Conservation (phyloP, 352 stramenopile genomes). For the Phytopythium oedochilum region DNA sequence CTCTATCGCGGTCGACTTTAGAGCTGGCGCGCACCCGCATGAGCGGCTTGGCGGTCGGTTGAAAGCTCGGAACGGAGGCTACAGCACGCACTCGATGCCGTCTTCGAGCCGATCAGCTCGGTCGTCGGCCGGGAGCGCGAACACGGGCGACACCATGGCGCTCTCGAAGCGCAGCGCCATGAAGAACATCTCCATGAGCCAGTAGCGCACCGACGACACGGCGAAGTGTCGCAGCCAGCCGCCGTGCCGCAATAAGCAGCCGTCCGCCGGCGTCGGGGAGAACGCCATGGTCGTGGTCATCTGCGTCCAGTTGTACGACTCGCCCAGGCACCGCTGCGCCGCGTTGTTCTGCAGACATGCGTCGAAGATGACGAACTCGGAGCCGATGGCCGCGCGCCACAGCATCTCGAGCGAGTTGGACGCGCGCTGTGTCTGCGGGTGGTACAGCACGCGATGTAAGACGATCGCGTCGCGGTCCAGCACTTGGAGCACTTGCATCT, state of each 20-base stretch:
- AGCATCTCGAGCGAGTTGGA: constrained; percentile 44
- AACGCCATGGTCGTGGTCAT: constrained; percentile 43
- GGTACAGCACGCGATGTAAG: constrained; percentile 45
- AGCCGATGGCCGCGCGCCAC: constrained; percentile 29
- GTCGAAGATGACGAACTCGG: constrained; percentile 43
- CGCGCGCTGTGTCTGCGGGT: constrained; percentile 30
- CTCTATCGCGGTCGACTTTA: too few relatives aligned
- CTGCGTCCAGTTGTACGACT: constrained; percentile 31
- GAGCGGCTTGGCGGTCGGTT: too few relatives aligned
- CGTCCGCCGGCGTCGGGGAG: constrained; percentile 23
- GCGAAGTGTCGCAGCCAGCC: constrained; percentile 39
- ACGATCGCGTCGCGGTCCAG: constrained; percentile 43
- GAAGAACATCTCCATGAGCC: constrained; percentile 57
- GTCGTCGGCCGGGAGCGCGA: too few relatives aligned
- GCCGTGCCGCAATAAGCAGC: constrained; percentile 38
- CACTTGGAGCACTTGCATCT: constrained; percentile 44
- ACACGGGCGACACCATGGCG: constrained; percentile 39
- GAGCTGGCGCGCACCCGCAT: too few relatives aligned
- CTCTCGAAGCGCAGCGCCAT: constrained; percentile 52
- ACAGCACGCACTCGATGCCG: too few relatives aligned
- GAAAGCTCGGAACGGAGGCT: too few relatives aligned
- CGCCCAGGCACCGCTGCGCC: constrained; percentile 27
- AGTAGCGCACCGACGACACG: constrained; percentile 33
- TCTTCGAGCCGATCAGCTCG: too few relatives aligned
- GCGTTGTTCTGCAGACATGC: constrained; percentile 32